A percentile compares a stretch with the other conserved stretches of the same genome.
Conservation (phyloP, 352 stramenopile species). For the Pythium aristosporum region DNA sequence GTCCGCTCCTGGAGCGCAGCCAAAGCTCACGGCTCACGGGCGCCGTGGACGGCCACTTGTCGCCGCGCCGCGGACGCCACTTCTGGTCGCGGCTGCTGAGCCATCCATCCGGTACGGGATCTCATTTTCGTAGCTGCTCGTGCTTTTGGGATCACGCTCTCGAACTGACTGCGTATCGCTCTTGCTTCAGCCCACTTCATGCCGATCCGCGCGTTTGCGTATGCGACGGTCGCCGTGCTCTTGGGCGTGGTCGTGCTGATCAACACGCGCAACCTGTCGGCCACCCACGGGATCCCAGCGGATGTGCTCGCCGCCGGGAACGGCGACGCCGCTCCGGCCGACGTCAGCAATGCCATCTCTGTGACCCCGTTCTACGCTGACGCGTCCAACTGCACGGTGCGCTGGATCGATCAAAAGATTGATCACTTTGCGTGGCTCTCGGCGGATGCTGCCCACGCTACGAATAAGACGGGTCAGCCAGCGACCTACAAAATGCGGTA, state of each 20-base stretch:
- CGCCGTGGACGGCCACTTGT: slow-evolving; percentile 10
- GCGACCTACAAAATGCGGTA: slow-evolving; percentile 88
- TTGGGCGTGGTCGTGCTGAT: slow-evolving; percentile 70
- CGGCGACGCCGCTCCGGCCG: not conserved
- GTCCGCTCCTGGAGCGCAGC: slow-evolving; percentile 25
- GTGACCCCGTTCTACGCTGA: slow-evolving; percentile 33
- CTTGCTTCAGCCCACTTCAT: slow-evolving; percentile 26
- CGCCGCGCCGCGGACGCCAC: slow-evolving; percentile 26
- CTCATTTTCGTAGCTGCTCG: not conserved
- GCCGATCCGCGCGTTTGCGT: slow-evolving; percentile 46
- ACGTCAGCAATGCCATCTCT: not conserved
- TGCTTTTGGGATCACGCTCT: not conserved
- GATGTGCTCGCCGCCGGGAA: slow-evolving; percentile 31
- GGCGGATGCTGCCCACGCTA: slow-evolving; percentile 18
- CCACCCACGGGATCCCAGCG: slow-evolving; percentile 40
- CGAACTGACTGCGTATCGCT: slow-evolving; percentile 2
- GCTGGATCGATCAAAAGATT: slow-evolving; percentile 87
- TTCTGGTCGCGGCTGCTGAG: slow-evolving; percentile 26
- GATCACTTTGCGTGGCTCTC: slow-evolving; percentile 87
- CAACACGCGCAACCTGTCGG: slow-evolving; percentile 62
- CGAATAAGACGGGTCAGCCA: slow-evolving; percentile 24
- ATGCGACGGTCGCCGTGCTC: slow-evolving; percentile 43
- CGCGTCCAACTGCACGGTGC: slow-evolving; percentile 74
- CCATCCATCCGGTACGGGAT: slow-evolving; percentile 22
- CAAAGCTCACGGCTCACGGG: slow-evolving; percentile 14